These are phyloP conservation scores for Venustampulla echinocandica DNA, from an alignment of 495 filamentous ascomycete genomes.

Conservation along the genomic window DNA sequence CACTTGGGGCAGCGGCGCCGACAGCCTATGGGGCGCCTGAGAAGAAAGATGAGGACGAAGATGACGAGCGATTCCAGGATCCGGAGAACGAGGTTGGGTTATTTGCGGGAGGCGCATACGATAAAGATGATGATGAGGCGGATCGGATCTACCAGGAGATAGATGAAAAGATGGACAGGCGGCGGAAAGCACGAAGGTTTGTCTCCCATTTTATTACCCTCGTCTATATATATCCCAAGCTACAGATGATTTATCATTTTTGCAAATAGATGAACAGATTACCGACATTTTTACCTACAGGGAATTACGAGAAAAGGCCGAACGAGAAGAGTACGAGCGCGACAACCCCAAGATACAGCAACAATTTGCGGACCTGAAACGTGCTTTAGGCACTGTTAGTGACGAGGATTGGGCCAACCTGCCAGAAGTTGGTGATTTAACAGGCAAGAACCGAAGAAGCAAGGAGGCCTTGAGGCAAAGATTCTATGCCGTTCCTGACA, in stretches of 20 bases:
- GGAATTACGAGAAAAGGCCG: slow-evolving; percentile 89
- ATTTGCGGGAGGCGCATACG: slow-evolving; percentile 88
- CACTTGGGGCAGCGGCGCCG: slow-evolving; percentile 71
- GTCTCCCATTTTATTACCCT: slow-evolving; percentile 34
- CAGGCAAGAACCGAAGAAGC: slow-evolving; percentile 78
- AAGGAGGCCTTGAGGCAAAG: slow-evolving; percentile 74
- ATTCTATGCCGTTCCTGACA: slow-evolving; percentile 96
- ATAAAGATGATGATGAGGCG: slow-evolving; percentile 94
- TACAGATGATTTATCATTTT: slow-evolving; percentile 60
- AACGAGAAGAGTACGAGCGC: slow-evolving; percentile 87
- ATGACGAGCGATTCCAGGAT: slow-evolving; percentile 86
- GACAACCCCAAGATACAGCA: slow-evolving; percentile 98
- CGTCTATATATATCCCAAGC: slow-evolving; percentile 18
- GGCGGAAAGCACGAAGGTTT: slow-evolving; percentile 84
- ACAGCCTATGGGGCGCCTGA: slow-evolving; percentile 69
- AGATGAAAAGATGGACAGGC: slow-evolving; percentile 91
- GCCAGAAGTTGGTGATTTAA: slow-evolving; percentile 93
- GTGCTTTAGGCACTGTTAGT: slow-evolving; percentile 75
- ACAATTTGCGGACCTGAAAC: slow-evolving; percentile 93
- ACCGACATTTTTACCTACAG: slow-evolving; percentile 74
- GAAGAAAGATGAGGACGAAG: slow-evolving; percentile 70
- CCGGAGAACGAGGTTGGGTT: slow-evolving; percentile 95
- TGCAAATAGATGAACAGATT: slow-evolving; percentile 66
- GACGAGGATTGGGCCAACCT: slow-evolving; percentile 96
- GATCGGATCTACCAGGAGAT: slow-evolving; percentile 91